Evolutionary conservation across 116 monocot species (phyloP).

Genomic region (Trichopus zeylanicus): DNA sequence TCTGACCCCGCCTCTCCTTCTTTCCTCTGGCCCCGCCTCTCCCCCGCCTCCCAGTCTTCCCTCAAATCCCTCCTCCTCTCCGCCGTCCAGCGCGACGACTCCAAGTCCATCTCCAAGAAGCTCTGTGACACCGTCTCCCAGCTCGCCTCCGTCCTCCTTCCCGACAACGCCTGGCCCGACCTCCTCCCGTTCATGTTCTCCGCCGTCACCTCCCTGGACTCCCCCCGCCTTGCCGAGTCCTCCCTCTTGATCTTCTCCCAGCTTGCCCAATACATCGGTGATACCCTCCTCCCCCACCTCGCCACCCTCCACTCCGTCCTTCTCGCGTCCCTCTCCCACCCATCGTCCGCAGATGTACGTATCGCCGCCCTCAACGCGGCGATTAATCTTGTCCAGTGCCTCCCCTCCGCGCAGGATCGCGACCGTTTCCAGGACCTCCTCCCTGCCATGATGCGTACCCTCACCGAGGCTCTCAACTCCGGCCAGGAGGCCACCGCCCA

Average conservation of each 20-base stretch:
- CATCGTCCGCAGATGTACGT: conserved; percentile 52
- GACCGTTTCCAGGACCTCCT: conserved; percentile 73
- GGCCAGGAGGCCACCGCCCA: conserved; percentile 76
- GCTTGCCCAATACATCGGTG: conserved; percentile 44
- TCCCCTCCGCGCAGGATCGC: conserved; percentile 42
- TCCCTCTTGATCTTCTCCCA: conserved; percentile 29
- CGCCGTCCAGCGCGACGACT: conserved; percentile 36
- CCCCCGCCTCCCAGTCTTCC: conserved; percentile 34
- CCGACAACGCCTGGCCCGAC: conserved; percentile 74
- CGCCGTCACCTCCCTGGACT: conserved; percentile 40
- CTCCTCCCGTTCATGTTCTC: conserved; percentile 81
- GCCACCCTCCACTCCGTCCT: conserved; percentile 40
- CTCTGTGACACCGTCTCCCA: conserved; percentile 77
- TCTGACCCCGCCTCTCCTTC: conserved; percentile 7
- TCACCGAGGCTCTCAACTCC: conserved; percentile 62
- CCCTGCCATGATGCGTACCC: conserved; percentile 77
- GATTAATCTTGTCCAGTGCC: conserved; percentile 67
- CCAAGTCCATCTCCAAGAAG: conserved; percentile 70
- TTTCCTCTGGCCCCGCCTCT: conserved; percentile 37
- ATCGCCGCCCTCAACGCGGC: conserved; percentile 68
- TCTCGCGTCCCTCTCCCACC: conserved; percentile 29
- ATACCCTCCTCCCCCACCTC: conserved; percentile 37
- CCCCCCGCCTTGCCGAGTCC: conserved; percentile 13
- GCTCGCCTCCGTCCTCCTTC: conserved; percentile 57
- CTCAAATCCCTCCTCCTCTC: conserved; percentile 58